phyloP scores from a whole-genome alignment of 805 yeast genomes.

The Metschnikowia lachancei region DNA sequence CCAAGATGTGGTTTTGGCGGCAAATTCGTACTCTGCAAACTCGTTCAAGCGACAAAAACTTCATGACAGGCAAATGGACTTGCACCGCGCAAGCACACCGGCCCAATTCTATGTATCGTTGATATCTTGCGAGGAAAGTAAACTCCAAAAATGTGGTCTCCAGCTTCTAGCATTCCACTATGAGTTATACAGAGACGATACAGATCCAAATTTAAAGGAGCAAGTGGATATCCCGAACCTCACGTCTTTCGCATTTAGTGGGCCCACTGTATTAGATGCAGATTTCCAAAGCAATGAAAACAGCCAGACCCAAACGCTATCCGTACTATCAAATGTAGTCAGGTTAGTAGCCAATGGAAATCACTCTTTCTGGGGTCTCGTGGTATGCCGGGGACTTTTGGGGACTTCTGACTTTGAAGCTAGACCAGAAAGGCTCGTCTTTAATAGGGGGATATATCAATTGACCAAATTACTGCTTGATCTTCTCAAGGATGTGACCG shows the following conservation, averaged over 20 bases:
- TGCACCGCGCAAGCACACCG: slow-evolving; percentile 9
- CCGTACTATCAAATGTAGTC: background rate
- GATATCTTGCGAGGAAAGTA: slow-evolving; percentile 18
- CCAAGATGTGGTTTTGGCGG: background rate
- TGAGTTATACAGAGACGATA: slow-evolving; percentile 14
- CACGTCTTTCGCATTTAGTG: background rate
- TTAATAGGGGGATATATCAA: slow-evolving; percentile 15
- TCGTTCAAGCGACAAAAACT: slow-evolving; percentile 28
- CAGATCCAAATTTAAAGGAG: background rate
- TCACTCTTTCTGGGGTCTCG: slow-evolving; percentile 26
- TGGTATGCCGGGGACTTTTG: slow-evolving; percentile 17
- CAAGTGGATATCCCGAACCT: background rate
- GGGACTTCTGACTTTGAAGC: background rate
- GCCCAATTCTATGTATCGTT: slow-evolving; percentile 29
- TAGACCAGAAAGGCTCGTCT: background rate
- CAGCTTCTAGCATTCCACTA: slow-evolving; percentile 30
- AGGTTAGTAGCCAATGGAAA: slow-evolving; percentile 7
- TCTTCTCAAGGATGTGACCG: slow-evolving; percentile 30
- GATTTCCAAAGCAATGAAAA: background rate
- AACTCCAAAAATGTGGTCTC: slow-evolving; percentile 21
- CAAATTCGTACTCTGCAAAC: slow-evolving; percentile 4
- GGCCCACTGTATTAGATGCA: background rate
- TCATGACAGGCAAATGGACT: background rate
- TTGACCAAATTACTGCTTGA: slow-evolving; percentile 37
- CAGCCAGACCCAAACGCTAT: background rate